Conservation (phyloP, 192 early-diverging fungal species). For the Mortierella alpina region DNA sequence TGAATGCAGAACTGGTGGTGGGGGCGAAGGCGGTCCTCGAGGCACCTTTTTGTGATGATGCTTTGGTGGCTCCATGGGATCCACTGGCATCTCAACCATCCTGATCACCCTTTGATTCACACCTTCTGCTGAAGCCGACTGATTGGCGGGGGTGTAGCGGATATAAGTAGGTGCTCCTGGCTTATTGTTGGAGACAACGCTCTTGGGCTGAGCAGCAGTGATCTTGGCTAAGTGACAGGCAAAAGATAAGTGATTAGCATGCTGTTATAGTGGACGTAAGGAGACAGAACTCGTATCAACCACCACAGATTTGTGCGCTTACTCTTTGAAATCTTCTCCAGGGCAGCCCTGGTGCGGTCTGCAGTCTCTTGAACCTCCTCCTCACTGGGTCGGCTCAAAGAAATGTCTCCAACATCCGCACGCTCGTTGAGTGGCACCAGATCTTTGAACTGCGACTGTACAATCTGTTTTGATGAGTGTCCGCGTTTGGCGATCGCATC, state of each 20-base stretch:
- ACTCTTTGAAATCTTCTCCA: constrained; percentile 89
- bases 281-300: background rate
- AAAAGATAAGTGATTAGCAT: background rate
- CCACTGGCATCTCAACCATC: constrained; percentile 94
- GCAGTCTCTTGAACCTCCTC: constrained; percentile 83
- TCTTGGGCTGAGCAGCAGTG: constrained; percentile 70
- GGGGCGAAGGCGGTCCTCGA: constrained; percentile 86
- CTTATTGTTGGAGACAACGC: constrained; percentile 61
- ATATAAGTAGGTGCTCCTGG: constrained; percentile 83
- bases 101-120: constrained; percentile 91
- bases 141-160: constrained; percentile 89
- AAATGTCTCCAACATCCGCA: constrained; percentile 75
- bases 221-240: constrained; percentile 64
- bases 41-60: constrained; percentile 95
- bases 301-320: background rate
- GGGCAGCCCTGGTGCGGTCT: constrained; percentile 88
- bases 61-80: constrained; percentile 96
- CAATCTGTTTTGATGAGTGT: constrained; percentile 70
- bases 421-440: constrained; percentile 78
- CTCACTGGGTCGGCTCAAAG: constrained; percentile 79
- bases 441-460: constrained; percentile 89
- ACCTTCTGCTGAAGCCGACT: constrained; percentile 76
- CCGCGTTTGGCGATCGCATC: constrained; percentile 90
- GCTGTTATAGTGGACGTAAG: background rate
- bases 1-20: constrained; percentile 97